Evolutionary conservation across 768 basidiomycete genomes (phyloP).

Genomic region (Strobilomyces dryophilus): DNA sequence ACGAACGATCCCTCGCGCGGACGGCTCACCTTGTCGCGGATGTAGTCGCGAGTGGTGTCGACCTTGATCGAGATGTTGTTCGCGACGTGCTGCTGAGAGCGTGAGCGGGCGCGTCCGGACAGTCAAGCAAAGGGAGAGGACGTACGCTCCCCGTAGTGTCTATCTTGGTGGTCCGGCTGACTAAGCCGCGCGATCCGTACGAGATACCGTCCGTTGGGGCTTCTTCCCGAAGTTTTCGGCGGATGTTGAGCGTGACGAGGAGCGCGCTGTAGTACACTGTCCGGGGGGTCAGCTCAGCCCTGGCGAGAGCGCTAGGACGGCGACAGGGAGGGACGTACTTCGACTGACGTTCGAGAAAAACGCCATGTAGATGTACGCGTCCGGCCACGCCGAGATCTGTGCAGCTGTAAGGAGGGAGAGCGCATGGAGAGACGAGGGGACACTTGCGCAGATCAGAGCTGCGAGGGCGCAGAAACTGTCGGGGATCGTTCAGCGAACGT

Average conservation of each 20-base stretch:
- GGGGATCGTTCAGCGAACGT: neutral
- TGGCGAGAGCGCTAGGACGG: too few relatives aligned
- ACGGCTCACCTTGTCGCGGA: constrained; percentile 35
- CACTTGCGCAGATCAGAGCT: neutral
- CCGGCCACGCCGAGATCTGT: constrained; percentile 25
- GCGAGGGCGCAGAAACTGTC: constrained; percentile 26
- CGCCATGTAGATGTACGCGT: constrained; percentile 52
- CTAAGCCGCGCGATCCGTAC: neutral
- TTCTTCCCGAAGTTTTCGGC: constrained; percentile 39
- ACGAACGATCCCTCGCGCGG: neutral
- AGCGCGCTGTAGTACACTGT: constrained; percentile 59
- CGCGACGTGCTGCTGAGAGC: constrained; percentile 19
- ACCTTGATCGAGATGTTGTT: constrained; percentile 62
- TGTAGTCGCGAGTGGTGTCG: constrained; percentile 53
- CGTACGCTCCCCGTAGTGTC: constrained; percentile 1
- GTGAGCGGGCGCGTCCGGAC: neutral
- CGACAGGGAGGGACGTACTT: constrained; percentile 34
- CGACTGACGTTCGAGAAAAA: constrained; percentile 61
- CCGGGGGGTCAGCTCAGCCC: too few relatives aligned
- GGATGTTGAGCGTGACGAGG: constrained; percentile 56
- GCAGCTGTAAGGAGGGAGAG: neutral
- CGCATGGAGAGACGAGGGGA: constrained; percentile 9
- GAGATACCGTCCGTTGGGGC: constrained; percentile 7
- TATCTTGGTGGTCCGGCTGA: too few relatives aligned
- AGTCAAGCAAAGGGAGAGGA: neutral